Evolutionary conservation across 2,329 filamentous ascomycete genomes (phyloP), one percentile per base, ranked within the genome.

Genomic region (Aureobasidium sp.): DNA sequence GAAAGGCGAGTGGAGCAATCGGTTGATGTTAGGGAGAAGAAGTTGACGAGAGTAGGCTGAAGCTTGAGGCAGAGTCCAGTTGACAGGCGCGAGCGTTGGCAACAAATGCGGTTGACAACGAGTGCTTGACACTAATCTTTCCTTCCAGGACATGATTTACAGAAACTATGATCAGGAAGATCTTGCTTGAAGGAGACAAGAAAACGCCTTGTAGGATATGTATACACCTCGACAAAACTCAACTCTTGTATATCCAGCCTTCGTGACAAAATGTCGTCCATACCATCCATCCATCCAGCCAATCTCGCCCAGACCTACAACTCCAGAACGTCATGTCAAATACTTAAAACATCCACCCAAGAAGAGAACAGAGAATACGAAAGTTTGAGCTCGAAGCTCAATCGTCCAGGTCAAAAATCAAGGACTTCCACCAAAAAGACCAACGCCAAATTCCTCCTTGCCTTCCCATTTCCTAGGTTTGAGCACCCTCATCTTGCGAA

Each of bases 381-480:
- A 45, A 37, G 16, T 29, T 2, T 16, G 25, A 29, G 42, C 42
- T 16, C 25, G 16, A n/a, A 8, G 14, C 29, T 21, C 16, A 37
- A n/a, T 11, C 29, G 8, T 30, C 14, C 45, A 32, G 3, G 27
- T 3, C 2, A 48, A 10, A 3, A 5, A 57, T 63, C 49, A 65
- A 51, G 64, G 64, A 62, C 64, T 65, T 41, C 57, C 66, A 36
- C 68, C 70, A 11, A 42, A 42, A 30, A 72, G 62, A 6, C 68
- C 68, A 63, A 73, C 57, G 11, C 57, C 57, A 6, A 60, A 60
- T 30, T 60, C 68, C 0, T 68, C 70, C 61, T 66, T 68, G 8
- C 71, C 70, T 54, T 76, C 73, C 77, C 77, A 81, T 70, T 73
- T 77, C 70, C 77, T 78, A 57, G 73, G 72, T 72, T 81, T 81